Conservation (phyloP, 257 asterid genomes). For the Nemophila menziesii region DNA sequence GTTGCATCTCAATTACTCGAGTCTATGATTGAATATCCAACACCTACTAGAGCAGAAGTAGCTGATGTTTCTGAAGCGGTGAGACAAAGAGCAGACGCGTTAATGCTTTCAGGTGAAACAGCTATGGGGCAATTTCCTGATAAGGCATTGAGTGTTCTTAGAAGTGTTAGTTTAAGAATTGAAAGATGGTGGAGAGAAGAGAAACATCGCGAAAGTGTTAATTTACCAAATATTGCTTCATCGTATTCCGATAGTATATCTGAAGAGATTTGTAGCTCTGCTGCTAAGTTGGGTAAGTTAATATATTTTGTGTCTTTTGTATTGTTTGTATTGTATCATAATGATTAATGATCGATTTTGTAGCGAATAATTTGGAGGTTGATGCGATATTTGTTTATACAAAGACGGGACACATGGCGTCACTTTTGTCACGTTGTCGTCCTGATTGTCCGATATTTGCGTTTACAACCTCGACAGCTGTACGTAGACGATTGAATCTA, state of each 20-base stretch:
- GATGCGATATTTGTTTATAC: slow-evolving; percentile 97
- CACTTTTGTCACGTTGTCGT: slow-evolving; percentile 87
- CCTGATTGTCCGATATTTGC: slow-evolving; percentile 98
- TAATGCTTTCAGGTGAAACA: slow-evolving; percentile 99
- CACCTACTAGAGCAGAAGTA: slow-evolving; percentile 98
- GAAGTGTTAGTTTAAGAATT: slow-evolving; percentile 90
- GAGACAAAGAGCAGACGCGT: slow-evolving; percentile 83
- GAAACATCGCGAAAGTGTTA: slow-evolving; percentile 64
- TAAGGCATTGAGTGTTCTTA: slow-evolving; percentile 80
- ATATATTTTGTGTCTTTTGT: not conserved
- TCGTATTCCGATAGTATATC: slow-evolving; percentile 75
- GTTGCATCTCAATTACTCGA: slow-evolving; percentile 97
- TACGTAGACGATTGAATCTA: slow-evolving; percentile 83
- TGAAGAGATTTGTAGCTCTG: slow-evolving; percentile 94
- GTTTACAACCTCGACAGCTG: slow-evolving; percentile 67
- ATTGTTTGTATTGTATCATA: slow-evolving; percentile 8
- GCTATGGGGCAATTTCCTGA: slow-evolving; percentile 99
- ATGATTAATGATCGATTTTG: slow-evolving; percentile 17
- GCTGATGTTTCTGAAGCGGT: slow-evolving; percentile 99
- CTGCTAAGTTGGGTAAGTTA: slow-evolving; percentile 99
- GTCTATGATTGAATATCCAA: slow-evolving; percentile 97
- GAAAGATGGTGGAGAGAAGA: slow-evolving; percentile 99
- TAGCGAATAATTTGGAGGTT: slow-evolving; percentile 84
- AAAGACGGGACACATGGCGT: slow-evolving; percentile 89
- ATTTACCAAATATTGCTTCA: slow-evolving; percentile 72